phyloP scores from a whole-genome alignment of 345 rosid genomes.

The Brassica rapa region DNA sequence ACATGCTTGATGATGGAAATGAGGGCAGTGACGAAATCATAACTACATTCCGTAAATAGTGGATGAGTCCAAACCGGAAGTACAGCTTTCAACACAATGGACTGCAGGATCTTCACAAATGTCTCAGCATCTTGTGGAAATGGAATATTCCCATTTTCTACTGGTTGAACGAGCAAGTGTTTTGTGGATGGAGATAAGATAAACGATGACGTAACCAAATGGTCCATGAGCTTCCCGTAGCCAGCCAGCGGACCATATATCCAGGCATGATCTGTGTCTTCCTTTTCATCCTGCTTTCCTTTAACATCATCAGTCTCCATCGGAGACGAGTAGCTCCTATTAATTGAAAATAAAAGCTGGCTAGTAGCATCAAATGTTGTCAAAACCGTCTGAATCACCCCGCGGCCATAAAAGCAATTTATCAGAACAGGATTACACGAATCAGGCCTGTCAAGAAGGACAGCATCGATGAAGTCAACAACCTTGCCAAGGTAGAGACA shows the following conservation, averaged over 20 bases:
- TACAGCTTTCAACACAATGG: slow-evolving; percentile 86
- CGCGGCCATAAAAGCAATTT: slow-evolving; percentile 78
- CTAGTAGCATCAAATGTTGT: slow-evolving; percentile 96
- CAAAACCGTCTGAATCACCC: slow-evolving; percentile 78
- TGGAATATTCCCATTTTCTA: slow-evolving; percentile 60
- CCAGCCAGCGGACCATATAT: slow-evolving; percentile 90
- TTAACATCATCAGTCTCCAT: slow-evolving; percentile 86
- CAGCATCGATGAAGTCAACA: slow-evolving; percentile 79
- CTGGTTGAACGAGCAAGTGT: slow-evolving; percentile 78
- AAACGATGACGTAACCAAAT: slow-evolving; percentile 83
- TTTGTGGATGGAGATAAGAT: slow-evolving; percentile 87
- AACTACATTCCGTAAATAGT: slow-evolving; percentile 79
- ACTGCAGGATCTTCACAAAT: slow-evolving; percentile 89
- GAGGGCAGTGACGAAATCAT: slow-evolving; percentile 68
- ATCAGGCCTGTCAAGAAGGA: slow-evolving; percentile 86
- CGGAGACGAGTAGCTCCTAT: slow-evolving; percentile 71
- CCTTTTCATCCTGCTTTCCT: slow-evolving; percentile 67
- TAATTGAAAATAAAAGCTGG: slow-evolving; percentile 72
- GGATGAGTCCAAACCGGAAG: slow-evolving; percentile 93
- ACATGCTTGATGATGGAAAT: slow-evolving; percentile 85
- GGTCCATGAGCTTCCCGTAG: slow-evolving; percentile 93
- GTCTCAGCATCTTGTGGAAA: slow-evolving; percentile 87
- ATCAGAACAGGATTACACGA: slow-evolving; percentile 83
- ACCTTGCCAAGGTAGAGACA: slow-evolving; percentile 95
- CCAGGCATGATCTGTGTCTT: slow-evolving; percentile 75